A percentile compares a stretch with the other conserved stretches of the same genome.
Conservation (phyloP, 495 filamentous ascomycete species). For the Neurospora africana region DNA sequence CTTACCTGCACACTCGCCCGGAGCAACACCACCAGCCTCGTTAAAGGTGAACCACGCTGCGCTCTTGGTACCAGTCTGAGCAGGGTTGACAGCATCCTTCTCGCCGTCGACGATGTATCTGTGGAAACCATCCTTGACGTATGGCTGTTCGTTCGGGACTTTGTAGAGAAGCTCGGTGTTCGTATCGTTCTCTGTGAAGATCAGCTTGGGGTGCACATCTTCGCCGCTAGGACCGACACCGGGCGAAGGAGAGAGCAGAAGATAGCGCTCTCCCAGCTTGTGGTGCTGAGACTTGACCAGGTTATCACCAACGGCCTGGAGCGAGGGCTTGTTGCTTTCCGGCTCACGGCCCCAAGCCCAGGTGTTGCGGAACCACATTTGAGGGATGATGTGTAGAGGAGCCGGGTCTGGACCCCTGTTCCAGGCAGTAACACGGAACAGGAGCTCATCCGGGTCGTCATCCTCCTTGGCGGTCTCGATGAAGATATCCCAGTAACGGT, state of each 20-base stretch:
- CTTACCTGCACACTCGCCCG: constrained; percentile 72
- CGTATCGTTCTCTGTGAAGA: constrained; percentile 94
- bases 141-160: constrained; percentile 65
- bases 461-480: constrained; percentile 93
- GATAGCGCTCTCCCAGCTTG: constrained; percentile 70
- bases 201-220: constrained; percentile 69
- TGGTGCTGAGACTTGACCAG: constrained; percentile 63
- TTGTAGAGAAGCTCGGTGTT: constrained; percentile 70
- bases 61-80: constrained; percentile 71
- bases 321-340: constrained; percentile 60
- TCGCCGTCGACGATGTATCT: constrained; percentile 74
- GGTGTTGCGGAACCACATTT: constrained; percentile 94
- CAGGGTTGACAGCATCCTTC: constrained; percentile 71
- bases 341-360: constrained; percentile 84
- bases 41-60: constrained; percentile 90
- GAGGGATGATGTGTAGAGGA: constrained; percentile 84
- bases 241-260: constrained; percentile 82
- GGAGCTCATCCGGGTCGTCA: constrained; percentile 77
- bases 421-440: constrained; percentile 93
- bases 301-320: constrained; percentile 52
- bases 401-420: constrained; percentile 87
- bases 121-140: constrained; percentile 95
- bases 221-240: constrained; percentile 64
- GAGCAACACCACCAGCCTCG: constrained; percentile 72
- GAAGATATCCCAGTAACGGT: constrained; percentile 92